phyloP scores from a whole-genome alignment of 257 asterid genomes.

The Lavandula angustifolia region DNA sequence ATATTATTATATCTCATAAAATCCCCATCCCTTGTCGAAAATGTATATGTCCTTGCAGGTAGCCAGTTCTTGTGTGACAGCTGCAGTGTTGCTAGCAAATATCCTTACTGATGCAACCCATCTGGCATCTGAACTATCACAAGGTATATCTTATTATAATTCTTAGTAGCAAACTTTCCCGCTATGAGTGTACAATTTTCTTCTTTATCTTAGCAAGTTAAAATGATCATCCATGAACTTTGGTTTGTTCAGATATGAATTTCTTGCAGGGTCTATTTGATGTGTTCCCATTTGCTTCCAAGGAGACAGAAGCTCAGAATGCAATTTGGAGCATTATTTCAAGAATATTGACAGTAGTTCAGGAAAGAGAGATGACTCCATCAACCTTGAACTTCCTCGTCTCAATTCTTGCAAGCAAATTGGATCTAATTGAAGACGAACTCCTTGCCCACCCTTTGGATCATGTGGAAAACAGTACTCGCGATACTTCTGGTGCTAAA shows the following conservation, averaged over 20 bases:
- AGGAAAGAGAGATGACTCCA: conserved; percentile 49
- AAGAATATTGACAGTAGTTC: conserved; percentile 47
- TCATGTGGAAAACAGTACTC: conserved; percentile 35
- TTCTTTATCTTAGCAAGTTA: background rate
- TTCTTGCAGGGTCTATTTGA: conserved; percentile 74
- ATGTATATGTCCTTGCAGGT: conserved; percentile 49
- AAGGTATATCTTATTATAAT: conserved; percentile 46
- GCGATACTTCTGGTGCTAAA: conserved; percentile 33
- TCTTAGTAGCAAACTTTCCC: conserved; percentile 16
- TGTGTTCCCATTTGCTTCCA: conserved; percentile 67
- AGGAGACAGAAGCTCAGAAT: conserved; percentile 63
- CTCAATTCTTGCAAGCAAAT: conserved; percentile 56
- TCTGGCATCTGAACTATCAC: conserved; percentile 56
- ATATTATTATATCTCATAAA: too few relatives aligned
- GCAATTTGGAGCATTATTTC: conserved; percentile 82
- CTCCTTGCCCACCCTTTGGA: conserved; percentile 49
- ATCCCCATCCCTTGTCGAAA: conserved; percentile 2
- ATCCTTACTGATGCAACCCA: conserved; percentile 61
- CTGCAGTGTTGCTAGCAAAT: conserved; percentile 76
- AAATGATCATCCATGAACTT: conserved; percentile 23
- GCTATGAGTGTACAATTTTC: conserved; percentile 10
- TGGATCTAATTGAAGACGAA: conserved; percentile 67
- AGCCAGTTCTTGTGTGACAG: conserved; percentile 75
- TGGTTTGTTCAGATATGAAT: conserved; percentile 51
- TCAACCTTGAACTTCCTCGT: conserved; percentile 48